Base-by-base conservation (phyloP, 2,329 filamentous ascomycete genomes). In the Neonectria magnoliae region DNA sequence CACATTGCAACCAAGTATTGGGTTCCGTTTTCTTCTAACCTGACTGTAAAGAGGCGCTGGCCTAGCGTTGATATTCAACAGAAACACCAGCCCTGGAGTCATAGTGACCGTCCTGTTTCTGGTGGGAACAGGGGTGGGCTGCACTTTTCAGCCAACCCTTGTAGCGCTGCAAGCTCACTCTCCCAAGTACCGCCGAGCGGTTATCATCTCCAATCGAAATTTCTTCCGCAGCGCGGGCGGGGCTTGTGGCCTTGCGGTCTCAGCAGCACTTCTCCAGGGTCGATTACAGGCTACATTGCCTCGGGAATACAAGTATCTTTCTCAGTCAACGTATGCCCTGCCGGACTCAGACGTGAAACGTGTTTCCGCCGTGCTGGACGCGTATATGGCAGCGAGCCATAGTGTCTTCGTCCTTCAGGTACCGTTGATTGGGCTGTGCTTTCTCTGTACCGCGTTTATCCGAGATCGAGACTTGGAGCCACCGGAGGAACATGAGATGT, bases 161-260 rank as follows among this genome's bases (percentile, higher is more conserved):
- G 82, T 90, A 5, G 88, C 87, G 1, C 74, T 87, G 14, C 87
- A 89, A 72, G 85, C 87, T 0, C 86, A 90, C 72, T 84, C 82
- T 22, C 79, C 81, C 1, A 87, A 87, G 71, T 77, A 82, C 0
- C 84, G 90, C 47, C 82, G 88, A 20, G 88, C 89, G 1, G 85
- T 90, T 1, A 84, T 89, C 20, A 90, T 89, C 38, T 87, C 86
- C 2, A 84, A 85, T 56, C 82, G 88, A 1, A 91, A 91, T 68
- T 90, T 90, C 72, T 81, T 90, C 64, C 84, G 89, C 8, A 85
- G 83, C 51, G 78, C 87, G 4, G 88, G 89, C 10, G 88, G 70
- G 13, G 87, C 25, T 81, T 80, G 84, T 14, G 88, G 88, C 0
- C 81, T 91, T 0, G 87, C 87, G 0, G 77, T 89, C 9, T 86